Evolutionary conservation across 371 early-diverging fungal species (phyloP).

Genomic region (Conidiobolus incongruus): DNA sequence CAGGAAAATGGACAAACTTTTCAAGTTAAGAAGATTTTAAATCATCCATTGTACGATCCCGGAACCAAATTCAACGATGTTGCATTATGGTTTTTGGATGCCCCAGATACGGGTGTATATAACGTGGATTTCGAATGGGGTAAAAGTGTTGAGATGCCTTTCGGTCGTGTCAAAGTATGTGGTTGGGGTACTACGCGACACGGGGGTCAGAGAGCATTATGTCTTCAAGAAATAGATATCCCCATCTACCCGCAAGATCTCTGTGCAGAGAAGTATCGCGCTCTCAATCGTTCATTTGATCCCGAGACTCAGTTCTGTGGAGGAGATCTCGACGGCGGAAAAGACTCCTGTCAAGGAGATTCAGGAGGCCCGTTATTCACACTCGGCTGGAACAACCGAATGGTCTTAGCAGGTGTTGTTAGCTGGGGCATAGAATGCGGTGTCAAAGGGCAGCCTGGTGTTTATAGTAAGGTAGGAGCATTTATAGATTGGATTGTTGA

Average conservation of each 20-base stretch:
- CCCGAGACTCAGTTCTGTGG: too few species aligned
- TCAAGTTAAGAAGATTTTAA: not conserved
- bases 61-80: not conserved
- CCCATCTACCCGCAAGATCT: too few species aligned
- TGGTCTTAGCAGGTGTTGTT: not conserved
- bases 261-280: too few species aligned
- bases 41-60: not conserved
- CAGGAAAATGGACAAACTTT: not conserved
- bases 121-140: too few species aligned
- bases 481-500: not conserved
- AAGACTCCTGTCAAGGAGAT: constrained; percentile 1
- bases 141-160: too few species aligned
- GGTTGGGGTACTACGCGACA: too few species aligned
- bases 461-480: not conserved
- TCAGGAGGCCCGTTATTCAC: not conserved
- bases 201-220: too few species aligned
- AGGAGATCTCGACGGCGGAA: too few species aligned
- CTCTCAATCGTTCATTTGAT: too few species aligned
- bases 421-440: not conserved
- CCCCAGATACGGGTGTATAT: not conserved
- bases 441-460: not conserved
- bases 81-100: not conserved
- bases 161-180: too few species aligned
- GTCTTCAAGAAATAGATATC: too few species aligned
- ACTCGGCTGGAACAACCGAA: not conserved